These are phyloP conservation scores for Heteromeles arbutifolia DNA, from an alignment of 306 rosid species.

Conservation along the genomic window DNA sequence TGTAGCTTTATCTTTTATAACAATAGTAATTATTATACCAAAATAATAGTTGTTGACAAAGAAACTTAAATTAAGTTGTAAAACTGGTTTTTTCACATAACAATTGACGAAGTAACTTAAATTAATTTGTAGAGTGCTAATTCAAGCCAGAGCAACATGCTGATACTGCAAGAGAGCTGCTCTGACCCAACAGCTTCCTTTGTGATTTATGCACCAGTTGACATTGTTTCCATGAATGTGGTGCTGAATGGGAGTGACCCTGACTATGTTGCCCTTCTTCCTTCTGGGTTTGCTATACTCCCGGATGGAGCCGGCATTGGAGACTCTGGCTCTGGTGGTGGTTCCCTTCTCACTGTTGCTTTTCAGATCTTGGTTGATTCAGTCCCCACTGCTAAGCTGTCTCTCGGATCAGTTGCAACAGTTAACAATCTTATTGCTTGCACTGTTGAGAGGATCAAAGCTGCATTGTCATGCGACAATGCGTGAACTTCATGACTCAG, in stretches of 20 bases:
- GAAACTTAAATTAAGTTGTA: not conserved
- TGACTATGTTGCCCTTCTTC: slow-evolving; percentile 87
- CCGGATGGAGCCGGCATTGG: slow-evolving; percentile 51
- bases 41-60: too few relatives aligned
- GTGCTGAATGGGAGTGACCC: slow-evolving; percentile 95
- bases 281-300: slow-evolving; percentile 95
- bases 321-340: slow-evolving; percentile 63
- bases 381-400: slow-evolving; percentile 82
- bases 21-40: not conserved
- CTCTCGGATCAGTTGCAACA: slow-evolving; percentile 92
- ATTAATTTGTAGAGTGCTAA: slow-evolving; percentile 63
- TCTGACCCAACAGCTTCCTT: slow-evolving; percentile 69
- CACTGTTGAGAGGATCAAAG: slow-evolving; percentile 90
- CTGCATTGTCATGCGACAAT: slow-evolving; percentile 58
- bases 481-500: not conserved
- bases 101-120: not conserved
- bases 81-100: not conserved
- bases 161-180: slow-evolving; percentile 89
- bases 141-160: slow-evolving; percentile 98
- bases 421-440: slow-evolving; percentile 88
- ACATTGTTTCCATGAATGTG: slow-evolving; percentile 78
- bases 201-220: slow-evolving; percentile 90
- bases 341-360: slow-evolving; percentile 87
- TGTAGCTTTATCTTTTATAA: slow-evolving; percentile 29
- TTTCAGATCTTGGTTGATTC: slow-evolving; percentile 96